Conservation (phyloP, 768 basidiomycete species). For the Amanita fuliginea region DNA sequence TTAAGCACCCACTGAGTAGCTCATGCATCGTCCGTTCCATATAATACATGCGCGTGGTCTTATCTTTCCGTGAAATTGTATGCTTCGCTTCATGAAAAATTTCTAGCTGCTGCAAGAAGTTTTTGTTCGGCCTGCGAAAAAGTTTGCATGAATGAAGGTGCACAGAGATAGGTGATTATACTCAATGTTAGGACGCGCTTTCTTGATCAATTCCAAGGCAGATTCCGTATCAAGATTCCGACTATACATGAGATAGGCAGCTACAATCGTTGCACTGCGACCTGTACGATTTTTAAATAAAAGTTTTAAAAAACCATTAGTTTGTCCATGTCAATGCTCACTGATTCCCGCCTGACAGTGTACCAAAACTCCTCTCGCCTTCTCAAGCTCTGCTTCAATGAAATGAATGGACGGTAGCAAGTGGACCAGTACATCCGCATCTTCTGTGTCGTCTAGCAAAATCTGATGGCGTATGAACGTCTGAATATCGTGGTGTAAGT, state of each 20-base stretch:
- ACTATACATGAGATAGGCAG: conserved; percentile 83
- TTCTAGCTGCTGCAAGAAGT: conserved; percentile 72
- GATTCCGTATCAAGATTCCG: conserved; percentile 40
- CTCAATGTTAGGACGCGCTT: conserved; percentile 61
- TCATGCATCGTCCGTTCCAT: conserved; percentile 65
- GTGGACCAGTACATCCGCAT: conserved; percentile 70
- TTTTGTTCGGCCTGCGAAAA: conserved; percentile 64
- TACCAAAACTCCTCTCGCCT: conserved; percentile 68
- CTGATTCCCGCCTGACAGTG: conserved; percentile 90
- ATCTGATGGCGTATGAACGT: conserved; percentile 75
- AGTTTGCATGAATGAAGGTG: neutral
- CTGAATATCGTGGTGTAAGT: conserved; percentile 25
- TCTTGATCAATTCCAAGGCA: conserved; percentile 60
- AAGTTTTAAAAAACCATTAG: neutral
- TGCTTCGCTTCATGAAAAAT: conserved; percentile 67
- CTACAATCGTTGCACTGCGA: conserved; percentile 75
- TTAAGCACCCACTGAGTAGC: conserved; percentile 57
- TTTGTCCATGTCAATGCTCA: conserved; percentile 25
- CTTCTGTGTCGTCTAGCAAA: conserved; percentile 62
- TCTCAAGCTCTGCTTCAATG: conserved; percentile 69
- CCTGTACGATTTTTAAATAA: conserved; percentile 27
- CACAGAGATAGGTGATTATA: conserved; percentile 24
- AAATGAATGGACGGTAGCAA: conserved; percentile 74
- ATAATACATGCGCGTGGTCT: conserved; percentile 72
- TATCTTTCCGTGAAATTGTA: conserved; percentile 55